Base-by-base conservation (phyloP, 805 yeast species). In the Kluyveromyces starmeri region DNA sequence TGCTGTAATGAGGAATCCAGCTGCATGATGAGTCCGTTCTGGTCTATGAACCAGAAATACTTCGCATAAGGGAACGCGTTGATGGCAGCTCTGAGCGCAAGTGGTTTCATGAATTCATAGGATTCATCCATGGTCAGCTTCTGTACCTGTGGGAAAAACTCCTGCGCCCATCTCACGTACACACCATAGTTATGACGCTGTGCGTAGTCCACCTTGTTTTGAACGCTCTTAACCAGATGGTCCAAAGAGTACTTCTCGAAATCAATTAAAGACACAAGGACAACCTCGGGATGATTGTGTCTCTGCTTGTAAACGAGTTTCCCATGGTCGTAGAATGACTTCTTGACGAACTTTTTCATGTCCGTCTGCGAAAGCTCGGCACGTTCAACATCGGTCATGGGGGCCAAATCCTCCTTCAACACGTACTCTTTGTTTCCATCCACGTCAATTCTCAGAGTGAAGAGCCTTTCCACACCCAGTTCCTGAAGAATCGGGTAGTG, bases 11-110 rank as follows among this genome's bases (percentile, higher is more conserved):
- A 74, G 25, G 79, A 64, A 34, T 71, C 70, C 38, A 75, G 62
- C 41, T 83, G 73, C 84, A 83, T 80, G 38, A 89, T 76, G 34
- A 85, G 59, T 0, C 89, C 75, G 48, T 79, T 75, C 44, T 82
- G 73, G 54, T 84, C 95, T 28, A 92, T 53, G 51, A 76, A 88
- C 92, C 96, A 83, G 51, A 88, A 78, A 67, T 84, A 81, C 54
- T 83, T 75, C n/a, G 96, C 82, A 31, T 78, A 66, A 1, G 97
- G 97, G 64, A 86, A 86, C 0, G 95, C 92, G 55, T 73, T 74
- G 79, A 89, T 76, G n/a, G 97, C 96, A 27, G 88, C 92, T 41
- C 94, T 70, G 53, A 84, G 55, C 35, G 51, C 33, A 35, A 57
- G 20, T 17, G 49, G 53, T 42, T 45, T 59, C 19, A 48, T 38